phyloP scores from a whole-genome alignment of 2,329 filamentous ascomycete genomes.

The Setomelanomma holmii region DNA sequence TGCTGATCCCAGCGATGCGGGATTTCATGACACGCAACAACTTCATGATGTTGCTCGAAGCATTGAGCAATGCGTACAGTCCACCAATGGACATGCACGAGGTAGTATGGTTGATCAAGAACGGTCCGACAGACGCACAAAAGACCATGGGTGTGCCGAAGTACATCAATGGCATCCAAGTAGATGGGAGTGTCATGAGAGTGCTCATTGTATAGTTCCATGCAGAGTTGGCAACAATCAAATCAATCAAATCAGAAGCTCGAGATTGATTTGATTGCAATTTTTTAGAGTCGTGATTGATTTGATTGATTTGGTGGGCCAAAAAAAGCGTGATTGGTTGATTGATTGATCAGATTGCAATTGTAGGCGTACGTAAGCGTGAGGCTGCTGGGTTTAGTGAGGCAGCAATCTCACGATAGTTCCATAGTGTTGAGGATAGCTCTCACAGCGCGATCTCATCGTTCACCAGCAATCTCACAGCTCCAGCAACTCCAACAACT shows the following conservation, averaged over 20 bases:
- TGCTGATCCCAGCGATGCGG: background rate
- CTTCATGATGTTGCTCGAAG: background rate
- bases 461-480: too few species aligned
- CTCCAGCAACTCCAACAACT: too few species aligned
- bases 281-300: background rate
- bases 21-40: background rate
- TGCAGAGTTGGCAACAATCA: background rate
- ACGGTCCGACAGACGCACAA: too few species aligned
- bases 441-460: too few species aligned
- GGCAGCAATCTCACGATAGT: too few species aligned
- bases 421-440: too few species aligned
- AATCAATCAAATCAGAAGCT: background rate
- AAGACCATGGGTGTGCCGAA: too few species aligned
- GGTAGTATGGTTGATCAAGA: background rate
- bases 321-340: background rate
- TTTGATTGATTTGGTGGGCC: background rate
- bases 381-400: too few species aligned
- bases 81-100: background rate
- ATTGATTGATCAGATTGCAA: background rate
- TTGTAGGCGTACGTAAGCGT: too few species aligned
- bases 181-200: too few species aligned
- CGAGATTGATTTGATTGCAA: background rate
- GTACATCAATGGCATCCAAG: too few species aligned
- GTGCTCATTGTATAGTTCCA: too few species aligned
- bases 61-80: background rate